Conservation (phyloP, 495 filamentous ascomycete genomes). For the Hypoxylon perforatum region DNA sequence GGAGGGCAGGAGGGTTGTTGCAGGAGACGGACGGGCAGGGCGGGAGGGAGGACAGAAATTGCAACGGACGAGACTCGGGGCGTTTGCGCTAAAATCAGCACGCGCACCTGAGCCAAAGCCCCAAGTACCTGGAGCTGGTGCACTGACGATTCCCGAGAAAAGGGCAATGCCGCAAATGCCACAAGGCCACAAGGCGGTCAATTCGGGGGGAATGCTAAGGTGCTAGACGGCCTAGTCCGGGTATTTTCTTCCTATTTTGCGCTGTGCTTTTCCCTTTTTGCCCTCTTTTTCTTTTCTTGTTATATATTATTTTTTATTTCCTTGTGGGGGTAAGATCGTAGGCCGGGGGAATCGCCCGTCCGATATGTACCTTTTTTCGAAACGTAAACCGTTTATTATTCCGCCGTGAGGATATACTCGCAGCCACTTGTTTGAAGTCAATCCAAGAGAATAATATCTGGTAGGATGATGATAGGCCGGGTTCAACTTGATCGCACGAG, state of each 20-base stretch:
- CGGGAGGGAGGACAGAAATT: slow-evolving; percentile 42
- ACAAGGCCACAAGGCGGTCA: slow-evolving; percentile 43
- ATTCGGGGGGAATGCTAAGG: slow-evolving; percentile 41
- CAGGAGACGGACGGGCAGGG: slow-evolving; percentile 38
- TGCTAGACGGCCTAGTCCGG: slow-evolving; percentile 39
- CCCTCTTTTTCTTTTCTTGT: slow-evolving; percentile 3
- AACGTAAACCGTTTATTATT: too few relatives aligned
- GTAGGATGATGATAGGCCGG: neutral
- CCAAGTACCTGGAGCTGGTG: slow-evolving; percentile 16
- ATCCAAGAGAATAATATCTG: neutral
- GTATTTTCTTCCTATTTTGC: slow-evolving; percentile 25
- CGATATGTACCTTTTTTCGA: slow-evolving; percentile 5
- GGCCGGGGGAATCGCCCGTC: slow-evolving; percentile 33
- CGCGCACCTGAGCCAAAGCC: slow-evolving; percentile 41
- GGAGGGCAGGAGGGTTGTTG: slow-evolving; percentile 40
- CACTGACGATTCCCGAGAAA: slow-evolving; percentile 43
- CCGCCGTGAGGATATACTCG: too few relatives aligned
- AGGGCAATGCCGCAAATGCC: slow-evolving; percentile 40
- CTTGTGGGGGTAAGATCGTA: slow-evolving; percentile 31
- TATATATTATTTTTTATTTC: slow-evolving; percentile 32
- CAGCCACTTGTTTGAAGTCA: neutral
- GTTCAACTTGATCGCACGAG: neutral
- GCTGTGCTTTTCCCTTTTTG: slow-evolving; percentile 10
- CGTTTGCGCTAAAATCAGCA: slow-evolving; percentile 46
- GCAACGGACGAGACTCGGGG: slow-evolving; percentile 43